These are phyloP conservation scores for Pouteria campechiana DNA, from an alignment of 179 eudicot genomes.

Conservation along the genomic window DNA sequence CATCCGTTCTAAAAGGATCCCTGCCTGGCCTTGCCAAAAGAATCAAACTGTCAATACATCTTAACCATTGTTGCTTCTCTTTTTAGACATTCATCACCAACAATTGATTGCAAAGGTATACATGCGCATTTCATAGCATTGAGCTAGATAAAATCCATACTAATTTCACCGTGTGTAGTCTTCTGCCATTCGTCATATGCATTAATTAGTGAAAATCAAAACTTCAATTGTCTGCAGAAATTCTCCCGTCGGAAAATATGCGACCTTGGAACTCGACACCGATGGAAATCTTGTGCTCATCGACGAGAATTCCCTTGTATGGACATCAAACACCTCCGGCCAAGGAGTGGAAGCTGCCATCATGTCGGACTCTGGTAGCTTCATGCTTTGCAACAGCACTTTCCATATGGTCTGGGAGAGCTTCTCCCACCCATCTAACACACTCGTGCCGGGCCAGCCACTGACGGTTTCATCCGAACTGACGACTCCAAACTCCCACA, in stretches of 20 bases:
- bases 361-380: conserved; percentile 67
- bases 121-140: too few relatives aligned
- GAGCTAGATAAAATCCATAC: too few relatives aligned
- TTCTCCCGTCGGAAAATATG: conserved; percentile 47
- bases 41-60: too few relatives aligned
- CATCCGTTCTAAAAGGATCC: too few relatives aligned
- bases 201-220: too few relatives aligned
- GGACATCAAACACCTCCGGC: conserved; percentile 70
- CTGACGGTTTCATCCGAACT: conserved; percentile 43
- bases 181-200: too few relatives aligned
- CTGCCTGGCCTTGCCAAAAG: too few relatives aligned
- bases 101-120: too few relatives aligned
- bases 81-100: too few relatives aligned
- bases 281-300: conserved; percentile 64
- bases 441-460: conserved; percentile 82
- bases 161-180: too few relatives aligned
- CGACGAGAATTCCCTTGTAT: conserved; percentile 33
- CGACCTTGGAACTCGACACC: conserved; percentile 39
- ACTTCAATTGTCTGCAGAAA: conserved; percentile 45
- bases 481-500: conserved; percentile 31
- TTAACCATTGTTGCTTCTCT: too few relatives aligned
- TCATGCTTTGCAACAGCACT: conserved; percentile 34
- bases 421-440: conserved; percentile 77
- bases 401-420: conserved; percentile 47
- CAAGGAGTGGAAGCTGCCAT: conserved; percentile 26